These are phyloP conservation scores for Drosera capensis DNA, from an alignment of 148 eudicot species.

Conservation along the genomic window DNA sequence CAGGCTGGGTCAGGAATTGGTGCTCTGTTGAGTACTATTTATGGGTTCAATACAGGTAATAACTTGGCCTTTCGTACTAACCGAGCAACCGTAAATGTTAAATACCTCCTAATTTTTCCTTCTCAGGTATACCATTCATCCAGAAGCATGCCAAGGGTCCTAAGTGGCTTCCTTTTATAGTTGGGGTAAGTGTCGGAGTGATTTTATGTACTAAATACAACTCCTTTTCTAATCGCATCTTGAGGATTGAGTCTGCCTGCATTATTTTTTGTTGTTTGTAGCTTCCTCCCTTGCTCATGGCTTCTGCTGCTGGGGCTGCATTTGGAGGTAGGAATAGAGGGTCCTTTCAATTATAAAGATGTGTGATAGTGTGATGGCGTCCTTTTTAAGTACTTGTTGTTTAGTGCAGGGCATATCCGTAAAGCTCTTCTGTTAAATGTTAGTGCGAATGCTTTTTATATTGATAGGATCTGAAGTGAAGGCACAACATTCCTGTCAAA, in stretches of 20 bases:
- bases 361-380: neutral
- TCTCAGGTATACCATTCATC: slow-evolving; percentile 53
- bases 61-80: slow-evolving; percentile 4
- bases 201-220: neutral
- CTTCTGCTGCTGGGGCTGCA: slow-evolving; percentile 54
- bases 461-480: no score
- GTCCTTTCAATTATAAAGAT: neutral
- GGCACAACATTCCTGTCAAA: no score
- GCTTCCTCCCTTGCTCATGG: slow-evolving; percentile 54
- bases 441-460: no score
- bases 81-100: neutral
- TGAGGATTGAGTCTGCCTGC: no score
- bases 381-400: neutral
- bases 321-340: slow-evolving; percentile 55
- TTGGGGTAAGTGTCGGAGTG: slow-evolving; percentile 41
- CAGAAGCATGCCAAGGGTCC: slow-evolving; percentile 65
- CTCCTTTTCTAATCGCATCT: no score
- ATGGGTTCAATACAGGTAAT: slow-evolving; percentile 54
- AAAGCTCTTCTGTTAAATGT: no score
- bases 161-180: slow-evolving; percentile 67
- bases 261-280: slow-evolving; percentile 11
- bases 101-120: slow-evolving; percentile 8
- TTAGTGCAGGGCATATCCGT: no score
- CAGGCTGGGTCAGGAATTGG: slow-evolving; percentile 80
- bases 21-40: slow-evolving; percentile 64